These are phyloP conservation scores for Candida corydali DNA, from an alignment of 805 yeast genomes.

Conservation along the genomic window DNA sequence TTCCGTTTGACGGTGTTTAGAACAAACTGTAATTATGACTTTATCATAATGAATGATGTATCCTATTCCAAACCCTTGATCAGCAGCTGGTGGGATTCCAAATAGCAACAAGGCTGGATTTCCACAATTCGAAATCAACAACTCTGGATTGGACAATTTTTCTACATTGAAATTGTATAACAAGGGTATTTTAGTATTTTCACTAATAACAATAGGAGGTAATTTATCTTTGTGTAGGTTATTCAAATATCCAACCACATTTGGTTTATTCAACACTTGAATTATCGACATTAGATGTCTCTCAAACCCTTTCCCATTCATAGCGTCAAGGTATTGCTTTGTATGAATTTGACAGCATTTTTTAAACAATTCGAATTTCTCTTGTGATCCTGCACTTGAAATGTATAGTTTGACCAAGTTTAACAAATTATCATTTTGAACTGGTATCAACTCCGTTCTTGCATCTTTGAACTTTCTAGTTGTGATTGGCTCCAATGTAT, in stretches of 20 bases:
- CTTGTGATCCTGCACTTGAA: slow-evolving; percentile 43
- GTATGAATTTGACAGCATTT: slow-evolving; percentile 52
- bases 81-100: slow-evolving; percentile 89
- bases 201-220: slow-evolving; percentile 21
- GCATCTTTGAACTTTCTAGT: slow-evolving; percentile 66
- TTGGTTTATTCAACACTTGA: slow-evolving; percentile 48
- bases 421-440: slow-evolving; percentile 52
- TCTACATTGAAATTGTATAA: slow-evolving; percentile 31
- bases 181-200: slow-evolving; percentile 23
- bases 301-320: slow-evolving; percentile 66
- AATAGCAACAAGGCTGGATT: slow-evolving; percentile 82
- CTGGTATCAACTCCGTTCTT: slow-evolving; percentile 64
- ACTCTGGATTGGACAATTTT: slow-evolving; percentile 31
- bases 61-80: slow-evolving; percentile 92
- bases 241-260: slow-evolving; percentile 32
- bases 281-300: slow-evolving; percentile 65
- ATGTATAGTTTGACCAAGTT: slow-evolving; percentile 60
- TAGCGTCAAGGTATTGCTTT: slow-evolving; percentile 44
- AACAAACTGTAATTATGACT: slow-evolving; percentile 75
- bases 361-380: slow-evolving; percentile 49
- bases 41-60: slow-evolving; percentile 81
- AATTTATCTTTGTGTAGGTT: slow-evolving; percentile 28
- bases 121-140: slow-evolving; percentile 79
- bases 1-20: slow-evolving; percentile 83
- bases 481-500: slow-evolving; percentile 56